Conservation (phyloP, 148 eudicot species). For the Chenopodium berlandieri region DNA sequence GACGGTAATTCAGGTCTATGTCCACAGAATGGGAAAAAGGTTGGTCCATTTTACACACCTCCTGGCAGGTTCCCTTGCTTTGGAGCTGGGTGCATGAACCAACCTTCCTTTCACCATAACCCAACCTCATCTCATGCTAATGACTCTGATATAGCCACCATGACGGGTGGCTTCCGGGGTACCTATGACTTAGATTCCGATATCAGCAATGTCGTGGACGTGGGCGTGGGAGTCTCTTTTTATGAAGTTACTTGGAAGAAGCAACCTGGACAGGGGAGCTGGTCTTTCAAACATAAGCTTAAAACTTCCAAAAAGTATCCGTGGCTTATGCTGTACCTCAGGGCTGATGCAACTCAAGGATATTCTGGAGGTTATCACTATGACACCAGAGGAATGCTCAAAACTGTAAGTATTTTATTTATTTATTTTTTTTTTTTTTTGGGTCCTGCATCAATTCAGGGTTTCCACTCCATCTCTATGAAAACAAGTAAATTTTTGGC, state of each 20-base stretch:
- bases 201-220: slow-evolving; percentile 11
- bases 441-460: neutral
- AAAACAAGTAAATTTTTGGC: no score
- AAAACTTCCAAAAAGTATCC: slow-evolving; percentile 52
- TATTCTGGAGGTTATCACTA: slow-evolving; percentile 66
- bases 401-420: slow-evolving; percentile 36
- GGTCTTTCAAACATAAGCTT: slow-evolving; percentile 57
- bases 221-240: slow-evolving; percentile 28
- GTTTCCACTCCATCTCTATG: neutral
- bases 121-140: slow-evolving; percentile 32
- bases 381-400: slow-evolving; percentile 63
- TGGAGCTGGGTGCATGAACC: slow-evolving; percentile 82
- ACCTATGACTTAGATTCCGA: slow-evolving; percentile 50
- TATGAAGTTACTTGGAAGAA: slow-evolving; percentile 65
- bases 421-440: neutral
- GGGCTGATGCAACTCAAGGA: slow-evolving; percentile 63
- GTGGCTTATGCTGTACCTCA: slow-evolving; percentile 61
- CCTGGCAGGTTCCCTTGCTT: slow-evolving; percentile 65
- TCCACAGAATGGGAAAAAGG: slow-evolving; percentile 67
- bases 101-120: slow-evolving; percentile 52
- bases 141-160: slow-evolving; percentile 18
- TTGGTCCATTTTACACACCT: slow-evolving; percentile 42
- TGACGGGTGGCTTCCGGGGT: slow-evolving; percentile 59
- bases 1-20: slow-evolving; percentile 60
- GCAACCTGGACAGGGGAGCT: slow-evolving; percentile 42